Evolutionary conservation across 352 stramenopile species (phyloP), one percentile per base, ranked within the genome.

Genomic region (Hyaloperonospora brassicae): DNA sequence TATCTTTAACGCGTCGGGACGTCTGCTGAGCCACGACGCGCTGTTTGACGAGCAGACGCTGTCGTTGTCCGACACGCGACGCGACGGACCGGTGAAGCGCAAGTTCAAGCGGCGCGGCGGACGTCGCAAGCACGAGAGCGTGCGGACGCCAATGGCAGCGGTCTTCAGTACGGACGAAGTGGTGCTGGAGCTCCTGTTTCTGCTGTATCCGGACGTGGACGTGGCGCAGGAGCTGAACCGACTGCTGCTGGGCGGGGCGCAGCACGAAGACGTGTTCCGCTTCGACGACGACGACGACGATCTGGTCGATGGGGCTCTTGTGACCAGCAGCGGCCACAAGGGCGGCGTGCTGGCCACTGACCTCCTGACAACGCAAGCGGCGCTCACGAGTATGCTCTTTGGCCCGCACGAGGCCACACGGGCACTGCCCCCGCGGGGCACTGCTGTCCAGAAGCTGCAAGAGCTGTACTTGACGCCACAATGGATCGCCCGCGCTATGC

Each of bases 211-310:
- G 0, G 64, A 80, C 22, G 50, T 90, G 9, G 79, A 92, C 44
- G 79, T 92, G n/a, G 73, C 75, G 14, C 79, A 89, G 54, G 79
- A 92, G 53, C 68, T 92, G 8, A 92, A 92, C 45, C 48, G 89
- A 52, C 55, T 79, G 25, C 60, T 90, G 9, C 67, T 89, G 0
- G 74, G 68, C 0, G 64, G 73, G 10, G 59, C 66, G 11, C 71
- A 66, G 35, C 58, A 73, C 40, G 78, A 78, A 36, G 73, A 84
- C 38, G 72, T 92, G 14, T 87, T 90, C 40, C 64, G 84, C 47
- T 87, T 92, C 42, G 79, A 92, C 40, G 68, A 87, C 21, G 79
- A 87, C 21, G 79, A 92, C 52, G 66, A 84, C 21, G 50, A 57
- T 44, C 52, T 34, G 27, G 27, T 68, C 1, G 55, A 68, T 6